Percentiles rank a stretch among this genome's conserved stretches.
Conservation (phyloP, 805 yeast species). For the Yamadazyma olivae region DNA sequence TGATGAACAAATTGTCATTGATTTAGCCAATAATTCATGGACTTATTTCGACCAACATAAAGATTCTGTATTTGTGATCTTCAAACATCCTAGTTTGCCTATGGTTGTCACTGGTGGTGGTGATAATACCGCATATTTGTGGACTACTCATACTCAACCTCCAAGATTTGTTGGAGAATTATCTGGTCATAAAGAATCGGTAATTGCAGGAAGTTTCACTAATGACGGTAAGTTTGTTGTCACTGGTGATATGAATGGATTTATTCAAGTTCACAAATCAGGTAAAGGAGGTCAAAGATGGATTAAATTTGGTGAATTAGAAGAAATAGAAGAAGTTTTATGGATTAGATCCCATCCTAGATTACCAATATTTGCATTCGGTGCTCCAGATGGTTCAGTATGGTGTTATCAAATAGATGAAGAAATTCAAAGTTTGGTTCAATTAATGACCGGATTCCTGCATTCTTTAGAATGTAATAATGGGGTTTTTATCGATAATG, state of each 20-base stretch:
- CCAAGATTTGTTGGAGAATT: constrained; percentile 76
- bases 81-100: constrained; percentile 81
- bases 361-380: constrained; percentile 82
- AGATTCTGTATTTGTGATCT: constrained; percentile 83
- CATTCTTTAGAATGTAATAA: constrained; percentile 80
- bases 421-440: constrained; percentile 46
- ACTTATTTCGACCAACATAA: constrained; percentile 85
- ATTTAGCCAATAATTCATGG: constrained; percentile 85
- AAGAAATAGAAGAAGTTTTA: constrained; percentile 86
- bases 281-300: constrained; percentile 80
- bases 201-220: constrained; percentile 80
- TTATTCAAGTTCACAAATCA: constrained; percentile 68
- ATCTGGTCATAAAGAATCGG: constrained; percentile 83
- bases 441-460: constrained; percentile 73
- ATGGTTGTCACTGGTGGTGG: constrained; percentile 93
- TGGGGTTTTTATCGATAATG: constrained; percentile 64
- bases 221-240: constrained; percentile 75
- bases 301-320: constrained; percentile 65
- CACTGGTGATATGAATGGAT: constrained; percentile 95
- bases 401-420: constrained; percentile 84
- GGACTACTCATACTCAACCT: constrained; percentile 90
- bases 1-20: constrained; percentile 62
- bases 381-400: constrained; percentile 88
- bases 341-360: constrained; percentile 83
- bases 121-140: constrained; percentile 81